These are phyloP conservation scores for Penicillium turbatum DNA, from an alignment of 495 filamentous ascomycete species.

Conservation along the genomic window DNA sequence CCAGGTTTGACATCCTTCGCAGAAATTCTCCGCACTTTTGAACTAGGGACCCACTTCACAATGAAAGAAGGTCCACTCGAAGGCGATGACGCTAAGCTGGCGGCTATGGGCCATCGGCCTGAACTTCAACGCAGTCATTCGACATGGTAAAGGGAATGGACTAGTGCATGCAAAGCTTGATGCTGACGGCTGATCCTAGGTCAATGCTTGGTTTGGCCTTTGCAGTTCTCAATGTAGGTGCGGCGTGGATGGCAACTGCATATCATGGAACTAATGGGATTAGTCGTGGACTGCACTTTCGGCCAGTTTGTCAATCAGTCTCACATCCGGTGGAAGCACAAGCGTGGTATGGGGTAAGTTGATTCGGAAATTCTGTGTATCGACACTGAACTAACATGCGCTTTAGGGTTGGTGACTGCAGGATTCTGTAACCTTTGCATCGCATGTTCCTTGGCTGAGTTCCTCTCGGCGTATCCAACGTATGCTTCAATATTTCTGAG, in stretches of 20 bases:
- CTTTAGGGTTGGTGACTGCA: constrained; percentile 55
- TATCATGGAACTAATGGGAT: background rate
- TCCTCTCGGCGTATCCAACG: constrained; percentile 66
- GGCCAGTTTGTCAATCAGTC: constrained; percentile 41
- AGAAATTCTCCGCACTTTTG: background rate
- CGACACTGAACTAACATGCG: constrained; percentile 1
- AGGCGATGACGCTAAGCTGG: constrained; percentile 47
- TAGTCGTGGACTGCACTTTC: constrained; percentile 46
- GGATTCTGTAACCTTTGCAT: constrained; percentile 67
- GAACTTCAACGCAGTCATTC: constrained; percentile 55
- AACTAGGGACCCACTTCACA: background rate
- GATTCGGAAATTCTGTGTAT: background rate
- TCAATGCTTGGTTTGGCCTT: constrained; percentile 47
- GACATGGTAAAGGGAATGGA: constrained; percentile 24
- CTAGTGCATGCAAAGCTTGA: background rate
- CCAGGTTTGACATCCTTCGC: background rate
- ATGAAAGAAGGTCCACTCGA: constrained; percentile 21
- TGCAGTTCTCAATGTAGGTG: constrained; percentile 41
- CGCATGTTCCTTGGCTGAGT: constrained; percentile 64
- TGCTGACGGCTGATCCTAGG: constrained; percentile 10
- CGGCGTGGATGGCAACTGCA: background rate
- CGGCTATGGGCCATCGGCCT: constrained; percentile 55
- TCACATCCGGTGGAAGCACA: constrained; percentile 42
- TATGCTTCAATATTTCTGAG: constrained; percentile 19
- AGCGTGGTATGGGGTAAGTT: constrained; percentile 43